Conservation (phyloP, 495 filamentous ascomycete genomes). For the Daldinia decipiens region DNA sequence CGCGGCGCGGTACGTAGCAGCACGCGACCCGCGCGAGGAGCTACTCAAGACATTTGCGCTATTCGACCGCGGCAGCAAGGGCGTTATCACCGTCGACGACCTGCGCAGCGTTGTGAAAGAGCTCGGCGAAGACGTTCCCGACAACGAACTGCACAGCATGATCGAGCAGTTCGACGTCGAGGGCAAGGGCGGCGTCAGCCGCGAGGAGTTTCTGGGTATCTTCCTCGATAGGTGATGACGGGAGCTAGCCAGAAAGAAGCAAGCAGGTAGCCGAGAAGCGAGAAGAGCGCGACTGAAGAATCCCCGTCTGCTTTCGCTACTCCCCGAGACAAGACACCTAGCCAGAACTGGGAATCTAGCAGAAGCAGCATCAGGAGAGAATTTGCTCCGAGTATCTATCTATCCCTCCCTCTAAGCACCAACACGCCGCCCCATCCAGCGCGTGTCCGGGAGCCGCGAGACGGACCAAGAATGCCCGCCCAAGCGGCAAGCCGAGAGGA, state of each 20-base stretch:
- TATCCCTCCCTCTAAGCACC: not conserved
- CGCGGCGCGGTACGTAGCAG: conserved; percentile 79
- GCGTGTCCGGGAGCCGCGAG: not conserved
- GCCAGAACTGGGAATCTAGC: not conserved
- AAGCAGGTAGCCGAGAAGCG: not conserved
- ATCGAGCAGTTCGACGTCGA: conserved; percentile 98
- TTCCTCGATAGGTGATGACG: conserved; percentile 48
- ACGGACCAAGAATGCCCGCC: not conserved
- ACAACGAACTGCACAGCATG: conserved; percentile 94
- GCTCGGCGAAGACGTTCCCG: conserved; percentile 88
- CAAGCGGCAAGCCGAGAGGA: conserved; percentile 34
- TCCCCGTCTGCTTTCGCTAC: not conserved
- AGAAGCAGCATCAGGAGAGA: not conserved
- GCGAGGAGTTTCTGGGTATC: conserved; percentile 82
- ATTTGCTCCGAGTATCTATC: not conserved
- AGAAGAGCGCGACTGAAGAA: not conserved
- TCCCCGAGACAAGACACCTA: not conserved
- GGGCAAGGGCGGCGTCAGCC: conserved; percentile 86
- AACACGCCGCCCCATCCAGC: not conserved
- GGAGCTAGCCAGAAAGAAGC: not conserved
- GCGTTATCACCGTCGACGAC: conserved; percentile 86
- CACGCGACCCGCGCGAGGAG: conserved; percentile 89
- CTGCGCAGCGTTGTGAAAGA: conserved; percentile 87
- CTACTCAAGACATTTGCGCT: conserved; percentile 90
- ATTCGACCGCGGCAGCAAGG: conserved; percentile 80